Evolutionary conservation across 2,329 filamentous ascomycete species (phyloP), one percentile per base, ranked within the genome.

Genomic region (Aspergillus jensenii): DNA sequence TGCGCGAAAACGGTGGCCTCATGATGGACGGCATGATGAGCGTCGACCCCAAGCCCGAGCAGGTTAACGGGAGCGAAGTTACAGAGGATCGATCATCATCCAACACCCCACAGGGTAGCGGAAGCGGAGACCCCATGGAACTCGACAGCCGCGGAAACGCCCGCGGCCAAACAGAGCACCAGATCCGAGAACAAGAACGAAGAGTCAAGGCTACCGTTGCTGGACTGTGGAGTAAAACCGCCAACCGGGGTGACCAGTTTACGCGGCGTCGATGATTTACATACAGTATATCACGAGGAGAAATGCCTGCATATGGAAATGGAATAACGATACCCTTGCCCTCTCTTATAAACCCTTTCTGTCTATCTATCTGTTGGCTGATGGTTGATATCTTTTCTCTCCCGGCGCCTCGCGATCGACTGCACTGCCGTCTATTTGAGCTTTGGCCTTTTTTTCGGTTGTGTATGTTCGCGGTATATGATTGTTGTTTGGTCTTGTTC

Each of bases 21-120:
- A 85, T 87, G 80, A 85, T 85, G 83, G 84, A 87, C 57, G 85
- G 84, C 5, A 81, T 81, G 4, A 78, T 81, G 71, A 83, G 81
- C 45, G 76, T 80, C 51, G 82, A 87, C 63, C 85, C 86, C 3
- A 79, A 77, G 57, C 77, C 76, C 3, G 77, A 79, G 59, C 71
- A 69, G 23, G 78, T 79, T 19, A 74, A 78, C 62, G 78, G 78
- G 1, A 75, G 71, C 58, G 73, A 78, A 39, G 73, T 79, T 33
- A 63, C 73, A 45, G 74, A 76, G 44, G 76, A 77, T 23, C 64
- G 69, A 27, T 31, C 27, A 31, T 31, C 27, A 31, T 65, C 19
- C 6, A 15, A 44, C 27, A 23, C 9, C 11, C 11, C 17, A 5
- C 51, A 8, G n/a, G 21, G 27, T 6, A 14, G 9, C 35, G 19